phyloP scores from a whole-genome alignment of 2,329 filamentous ascomycete species.

The Pyrenophora seminiperda region DNA sequence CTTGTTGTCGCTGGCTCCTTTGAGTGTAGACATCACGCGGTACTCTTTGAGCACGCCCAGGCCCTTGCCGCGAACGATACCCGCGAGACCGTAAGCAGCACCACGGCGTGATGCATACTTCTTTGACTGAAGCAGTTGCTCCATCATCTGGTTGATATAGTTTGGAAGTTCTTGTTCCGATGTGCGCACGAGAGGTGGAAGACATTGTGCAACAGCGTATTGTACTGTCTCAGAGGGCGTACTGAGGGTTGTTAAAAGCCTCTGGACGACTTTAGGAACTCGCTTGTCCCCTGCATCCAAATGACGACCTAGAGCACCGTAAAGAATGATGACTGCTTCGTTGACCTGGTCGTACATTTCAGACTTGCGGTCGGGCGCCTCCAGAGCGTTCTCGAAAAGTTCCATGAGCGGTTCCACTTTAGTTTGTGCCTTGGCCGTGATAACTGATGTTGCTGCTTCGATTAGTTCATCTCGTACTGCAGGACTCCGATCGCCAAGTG shows the following conservation, averaged over 20 bases:
- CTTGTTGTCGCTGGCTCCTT: conserved; percentile 88
- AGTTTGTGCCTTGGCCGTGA: conserved; percentile 77
- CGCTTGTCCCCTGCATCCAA: conserved; percentile 83
- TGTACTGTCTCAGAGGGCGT: conserved; percentile 97
- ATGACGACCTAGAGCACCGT: conserved; percentile 90
- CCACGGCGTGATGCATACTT: conserved; percentile 92
- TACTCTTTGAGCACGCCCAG: conserved; percentile 81
- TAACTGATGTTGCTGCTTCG: conserved; percentile 81
- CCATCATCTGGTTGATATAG: conserved; percentile 80
- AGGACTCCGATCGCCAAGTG: conserved; percentile 80
- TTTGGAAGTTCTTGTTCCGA: conserved; percentile 76
- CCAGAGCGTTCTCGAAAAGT: conserved; percentile 86
- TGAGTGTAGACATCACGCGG: conserved; percentile 81
- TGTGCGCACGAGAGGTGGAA: conserved; percentile 86
- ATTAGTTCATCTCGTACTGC: conserved; percentile 88
- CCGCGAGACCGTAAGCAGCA: conserved; percentile 91
- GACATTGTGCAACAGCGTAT: conserved; percentile 91
- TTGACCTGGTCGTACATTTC: conserved; percentile 87
- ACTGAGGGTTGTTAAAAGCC: conserved; percentile 82
- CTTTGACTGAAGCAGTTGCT: conserved; percentile 83
- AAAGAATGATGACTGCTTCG: conserved; percentile 96
- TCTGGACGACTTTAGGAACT: conserved; percentile 84
- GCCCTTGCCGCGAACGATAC: conserved; percentile 86
- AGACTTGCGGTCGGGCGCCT: conserved; percentile 79
- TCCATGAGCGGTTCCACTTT: conserved; percentile 91